Percentiles rank a stretch among this genome's conserved stretches.
Conservation (phyloP, 2,329 filamentous ascomycete genomes). For the Diaporthe batatas region DNA sequence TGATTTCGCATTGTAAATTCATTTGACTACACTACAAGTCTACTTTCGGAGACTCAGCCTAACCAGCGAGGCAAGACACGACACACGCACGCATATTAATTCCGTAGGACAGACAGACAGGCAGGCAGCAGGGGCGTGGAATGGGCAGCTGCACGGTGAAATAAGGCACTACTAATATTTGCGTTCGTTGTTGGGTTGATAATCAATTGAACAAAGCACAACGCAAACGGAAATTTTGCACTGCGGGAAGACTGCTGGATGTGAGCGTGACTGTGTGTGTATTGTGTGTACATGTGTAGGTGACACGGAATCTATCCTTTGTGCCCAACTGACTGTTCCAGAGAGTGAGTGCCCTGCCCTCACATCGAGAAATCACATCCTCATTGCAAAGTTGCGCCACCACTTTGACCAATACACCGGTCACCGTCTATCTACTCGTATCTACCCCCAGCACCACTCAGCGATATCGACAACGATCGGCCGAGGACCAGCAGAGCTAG, state of each 20-base stretch:
- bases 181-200: not conserved
- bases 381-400: too few species aligned
- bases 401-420: too few species aligned
- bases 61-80: not conserved
- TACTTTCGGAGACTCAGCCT: not conserved
- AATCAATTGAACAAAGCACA: slow-evolving; percentile 11
- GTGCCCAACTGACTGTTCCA: not conserved
- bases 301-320: not conserved
- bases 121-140: not conserved
- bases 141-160: not conserved
- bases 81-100: not conserved
- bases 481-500: too few species aligned
- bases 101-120: not conserved
- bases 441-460: not conserved
- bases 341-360: not conserved
- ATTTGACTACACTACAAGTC: not conserved
- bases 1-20: slow-evolving; percentile 14
- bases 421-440: too few species aligned
- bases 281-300: too few species aligned
- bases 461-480: too few species aligned
- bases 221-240: not conserved
- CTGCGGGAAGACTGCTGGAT: not conserved
- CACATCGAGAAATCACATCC: not conserved
- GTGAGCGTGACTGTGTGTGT: not conserved
- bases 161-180: not conserved